Conservation (phyloP, 2,329 filamentous ascomycete species). For the Pyrenochaeta sp. region DNA sequence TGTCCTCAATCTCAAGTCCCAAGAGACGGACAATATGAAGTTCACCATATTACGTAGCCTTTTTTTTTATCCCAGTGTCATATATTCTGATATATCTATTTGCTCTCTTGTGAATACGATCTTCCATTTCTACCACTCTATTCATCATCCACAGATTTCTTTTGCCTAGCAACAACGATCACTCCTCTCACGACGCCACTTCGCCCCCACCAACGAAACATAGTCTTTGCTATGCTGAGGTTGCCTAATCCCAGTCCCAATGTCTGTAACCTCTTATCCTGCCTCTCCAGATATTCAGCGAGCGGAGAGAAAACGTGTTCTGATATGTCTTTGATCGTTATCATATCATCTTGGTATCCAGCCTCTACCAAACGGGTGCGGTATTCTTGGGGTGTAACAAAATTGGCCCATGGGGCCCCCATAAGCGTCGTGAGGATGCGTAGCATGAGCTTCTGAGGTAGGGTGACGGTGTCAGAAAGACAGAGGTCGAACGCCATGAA, state of each 20-base stretch:
- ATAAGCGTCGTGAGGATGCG: conserved; percentile 56
- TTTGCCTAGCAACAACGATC: conserved; percentile 48
- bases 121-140: too few species aligned
- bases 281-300: conserved; percentile 52
- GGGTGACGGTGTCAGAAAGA: conserved; percentile 31
- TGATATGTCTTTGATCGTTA: conserved; percentile 61
- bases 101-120: too few species aligned
- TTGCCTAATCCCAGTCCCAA: conserved; percentile 50
- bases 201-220: conserved; percentile 55
- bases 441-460: conserved; percentile 40
- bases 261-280: conserved; percentile 42
- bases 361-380: conserved; percentile 53
- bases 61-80: too few species aligned
- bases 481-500: conserved; percentile 65
- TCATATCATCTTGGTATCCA: conserved; percentile 55
- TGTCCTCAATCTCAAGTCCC: too few species aligned
- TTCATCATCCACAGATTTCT: neutral
- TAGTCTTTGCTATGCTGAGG: conserved; percentile 39
- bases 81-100: too few species aligned
- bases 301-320: conserved; percentile 62
- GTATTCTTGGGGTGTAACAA: conserved; percentile 58
- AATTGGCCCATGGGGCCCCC: conserved; percentile 59
- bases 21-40: too few species aligned
- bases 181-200: conserved; percentile 49
- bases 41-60: too few species aligned